Conservation (phyloP, 108 stramenopile species). For the Asterionellopsis glacialis region DNA sequence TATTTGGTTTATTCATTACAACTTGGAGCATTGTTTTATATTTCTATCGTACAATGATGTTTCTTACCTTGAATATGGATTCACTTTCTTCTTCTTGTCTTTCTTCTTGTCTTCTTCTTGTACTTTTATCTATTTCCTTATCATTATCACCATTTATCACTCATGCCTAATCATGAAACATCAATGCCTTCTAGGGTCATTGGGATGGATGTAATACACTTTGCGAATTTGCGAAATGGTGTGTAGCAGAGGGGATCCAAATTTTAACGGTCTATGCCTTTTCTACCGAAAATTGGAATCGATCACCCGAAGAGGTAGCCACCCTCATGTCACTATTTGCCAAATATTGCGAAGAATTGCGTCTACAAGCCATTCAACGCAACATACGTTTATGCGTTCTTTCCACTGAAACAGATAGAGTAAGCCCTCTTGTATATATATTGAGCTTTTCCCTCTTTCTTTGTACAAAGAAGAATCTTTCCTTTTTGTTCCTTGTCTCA, state of each 20-base stretch:
- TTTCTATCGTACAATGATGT: too few species aligned
- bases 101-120: too few species aligned
- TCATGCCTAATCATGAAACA: background rate
- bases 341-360: conserved; percentile 82
- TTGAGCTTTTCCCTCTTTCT: too few species aligned
- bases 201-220: conserved; percentile 89
- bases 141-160: too few species aligned
- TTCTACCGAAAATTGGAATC: conserved; percentile 97
- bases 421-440: conserved; percentile 14
- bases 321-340: conserved; percentile 76
- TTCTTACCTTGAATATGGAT: too few species aligned
- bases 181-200: conserved; percentile 60
- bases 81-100: too few species aligned
- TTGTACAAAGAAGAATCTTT: too few species aligned
- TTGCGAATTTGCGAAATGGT: conserved; percentile 91
- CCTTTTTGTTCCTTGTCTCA: background rate
- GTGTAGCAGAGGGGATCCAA: conserved; percentile 72
- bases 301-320: conserved; percentile 77
- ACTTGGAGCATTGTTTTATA: too few species aligned
- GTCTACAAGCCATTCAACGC: conserved; percentile 72
- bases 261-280: conserved; percentile 95
- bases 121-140: too few species aligned
- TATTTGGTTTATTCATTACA: too few species aligned
- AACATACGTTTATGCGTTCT: conserved; percentile 77
- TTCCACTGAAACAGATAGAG: conserved; percentile 59